Conservation (phyloP, 2,329 filamentous ascomycete species). For the Diplodia scrobiculata region DNA sequence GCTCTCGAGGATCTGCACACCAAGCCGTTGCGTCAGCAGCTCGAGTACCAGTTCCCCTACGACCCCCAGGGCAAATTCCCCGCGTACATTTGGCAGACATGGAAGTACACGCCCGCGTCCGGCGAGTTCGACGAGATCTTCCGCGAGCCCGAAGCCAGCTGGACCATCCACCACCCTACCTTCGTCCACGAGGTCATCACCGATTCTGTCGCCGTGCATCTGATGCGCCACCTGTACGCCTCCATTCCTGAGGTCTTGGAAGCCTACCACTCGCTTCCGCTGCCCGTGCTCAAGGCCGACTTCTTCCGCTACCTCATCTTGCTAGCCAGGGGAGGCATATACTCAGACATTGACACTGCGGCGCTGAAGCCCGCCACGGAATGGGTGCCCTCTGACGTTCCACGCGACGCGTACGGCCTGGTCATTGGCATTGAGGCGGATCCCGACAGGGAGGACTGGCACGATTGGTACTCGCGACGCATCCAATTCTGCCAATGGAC, state of each 20-base stretch:
- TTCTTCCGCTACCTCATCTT: slow-evolving; percentile 71
- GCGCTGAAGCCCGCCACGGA: slow-evolving; percentile 80
- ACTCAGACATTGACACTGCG: slow-evolving; percentile 80
- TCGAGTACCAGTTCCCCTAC: slow-evolving; percentile 93
- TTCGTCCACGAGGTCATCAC: slow-evolving; percentile 97
- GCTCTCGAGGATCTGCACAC: slow-evolving; percentile 69
- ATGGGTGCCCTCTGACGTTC: slow-evolving; percentile 81
- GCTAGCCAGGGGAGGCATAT: slow-evolving; percentile 77
- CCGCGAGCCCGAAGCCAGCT: slow-evolving; percentile 82
- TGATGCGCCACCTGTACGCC: slow-evolving; percentile 84
- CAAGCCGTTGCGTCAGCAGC: slow-evolving; percentile 74
- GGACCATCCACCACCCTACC: slow-evolving; percentile 81
- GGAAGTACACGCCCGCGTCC: slow-evolving; percentile 82
- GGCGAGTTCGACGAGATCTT: slow-evolving; percentile 73
- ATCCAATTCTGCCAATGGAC: slow-evolving; percentile 99
- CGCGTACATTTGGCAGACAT: slow-evolving; percentile 99
- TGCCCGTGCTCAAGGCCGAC: slow-evolving; percentile 62
- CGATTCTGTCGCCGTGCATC: slow-evolving; percentile 78
- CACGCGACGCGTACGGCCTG: slow-evolving; percentile 76
- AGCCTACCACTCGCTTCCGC: slow-evolving; percentile 53
- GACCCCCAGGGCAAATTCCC: slow-evolving; percentile 86
- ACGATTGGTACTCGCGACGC: slow-evolving; percentile 90
- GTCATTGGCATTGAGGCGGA: slow-evolving; percentile 96
- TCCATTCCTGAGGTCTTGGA: slow-evolving; percentile 58
- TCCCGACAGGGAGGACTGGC: slow-evolving; percentile 89